Percentiles rank a stretch among this genome's conserved stretches.
These are phyloP conservation scores for Cryphonectria nitschkei DNA, from an alignment of 2,329 filamentous ascomycete species.

Conservation along the genomic window DNA sequence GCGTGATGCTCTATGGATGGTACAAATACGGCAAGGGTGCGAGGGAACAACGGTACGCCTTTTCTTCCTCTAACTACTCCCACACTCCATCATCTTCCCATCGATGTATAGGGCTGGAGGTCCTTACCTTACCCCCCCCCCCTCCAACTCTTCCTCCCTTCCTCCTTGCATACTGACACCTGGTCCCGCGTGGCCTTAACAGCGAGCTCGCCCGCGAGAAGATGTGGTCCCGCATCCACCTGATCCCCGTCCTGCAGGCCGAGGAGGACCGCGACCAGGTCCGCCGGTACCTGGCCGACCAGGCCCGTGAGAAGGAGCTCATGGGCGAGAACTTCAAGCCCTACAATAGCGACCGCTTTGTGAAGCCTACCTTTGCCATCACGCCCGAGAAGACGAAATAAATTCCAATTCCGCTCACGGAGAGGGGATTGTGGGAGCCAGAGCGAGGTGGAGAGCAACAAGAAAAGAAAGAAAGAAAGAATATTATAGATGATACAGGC, in stretches of 20 bases:
- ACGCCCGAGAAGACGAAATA: constrained; percentile 66
- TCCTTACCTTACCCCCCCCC: not conserved
- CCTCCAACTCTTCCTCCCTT: not conserved
- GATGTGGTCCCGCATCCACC: constrained; percentile 95
- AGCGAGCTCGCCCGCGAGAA: constrained; percentile 96
- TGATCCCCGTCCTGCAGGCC: constrained; percentile 91
- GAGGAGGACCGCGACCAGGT: constrained; percentile 97
- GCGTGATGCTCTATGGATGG: constrained; percentile 87
- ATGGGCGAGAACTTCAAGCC: constrained; percentile 81
- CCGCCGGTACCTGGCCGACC: constrained; percentile 81
- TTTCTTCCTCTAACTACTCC: not conserved
- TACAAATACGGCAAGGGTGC: constrained; percentile 83
- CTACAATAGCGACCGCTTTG: constrained; percentile 87
- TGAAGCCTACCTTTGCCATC: constrained; percentile 78
- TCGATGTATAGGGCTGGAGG: not conserved
- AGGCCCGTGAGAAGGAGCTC: constrained; percentile 87
- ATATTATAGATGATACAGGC: too few species aligned
- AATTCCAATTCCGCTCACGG: too few species aligned
- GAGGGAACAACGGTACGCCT: constrained; percentile 83
- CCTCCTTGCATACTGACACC: not conserved
- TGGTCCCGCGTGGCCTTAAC: constrained; percentile 11
- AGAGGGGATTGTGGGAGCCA: not conserved
- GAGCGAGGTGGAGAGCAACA: not conserved
- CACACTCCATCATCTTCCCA: not conserved
- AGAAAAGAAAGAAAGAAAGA: constrained; percentile 4